Base-by-base conservation (phyloP, 2,329 filamentous ascomycete genomes). In the Xylariaceae sp. region DNA sequence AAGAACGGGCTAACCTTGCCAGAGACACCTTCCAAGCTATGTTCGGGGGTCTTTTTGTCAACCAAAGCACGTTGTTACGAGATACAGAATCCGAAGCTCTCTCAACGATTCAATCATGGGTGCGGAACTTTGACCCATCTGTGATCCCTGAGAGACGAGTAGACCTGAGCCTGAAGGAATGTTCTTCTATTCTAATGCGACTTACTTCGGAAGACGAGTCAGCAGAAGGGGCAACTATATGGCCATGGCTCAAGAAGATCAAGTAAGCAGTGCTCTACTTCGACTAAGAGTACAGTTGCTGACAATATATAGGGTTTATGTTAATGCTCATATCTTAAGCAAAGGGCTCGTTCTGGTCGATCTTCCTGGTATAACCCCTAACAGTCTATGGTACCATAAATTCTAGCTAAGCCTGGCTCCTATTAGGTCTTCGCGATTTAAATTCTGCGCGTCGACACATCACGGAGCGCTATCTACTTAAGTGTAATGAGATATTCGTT, bases 331-430 rank as follows among this genome's bases (percentile, higher is more conserved):
- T 56, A 79, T 82, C 16, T 63, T 82, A 7, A 79, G 77, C 53
- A 78, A 75, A 50, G 80, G 79, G 0, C 70, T 82, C 1, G 65
- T 81, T 3, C 71, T 82, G 6, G 79, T 79, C 0, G 79, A 82
- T 55, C 73, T 82, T 16, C 79, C 79, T 23, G 78, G 78, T 79
- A 70, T 19, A 65, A 33, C 21, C n/a, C 23, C 59, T 16, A 44
- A 12, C 28, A 43, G 31, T 11, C 9, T 37, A 11, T 3, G 28
- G 11, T 5, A 16, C 16, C 33, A 19, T 36, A 21, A 12, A 36
- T 21, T 21, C 16, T 16, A 29, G 26, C 40, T 60, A 28, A 57
- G n/a, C 19, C 17, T 8, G 11, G 5, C 3, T 17, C 3, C 4
- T 6, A 8, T 16, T 33, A 78, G 79, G 79, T 0, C 74, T 82